These are phyloP conservation scores for Pisolithus tinctorius DNA, from an alignment of 768 basidiomycete genomes.

Conservation along the genomic window DNA sequence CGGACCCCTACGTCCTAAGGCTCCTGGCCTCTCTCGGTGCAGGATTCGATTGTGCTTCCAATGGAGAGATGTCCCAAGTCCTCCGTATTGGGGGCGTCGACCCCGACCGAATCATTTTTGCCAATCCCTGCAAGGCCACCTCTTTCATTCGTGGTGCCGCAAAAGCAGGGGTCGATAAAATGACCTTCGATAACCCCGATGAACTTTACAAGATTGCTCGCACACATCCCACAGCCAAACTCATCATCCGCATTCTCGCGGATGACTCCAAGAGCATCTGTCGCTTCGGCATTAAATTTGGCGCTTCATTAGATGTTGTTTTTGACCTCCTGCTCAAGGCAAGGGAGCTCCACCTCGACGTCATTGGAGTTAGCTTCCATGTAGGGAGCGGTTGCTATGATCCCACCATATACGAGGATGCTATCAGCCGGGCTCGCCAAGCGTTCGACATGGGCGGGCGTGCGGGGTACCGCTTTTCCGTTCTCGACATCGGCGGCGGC, in stretches of 20 bases:
- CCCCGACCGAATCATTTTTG: constrained; percentile 86
- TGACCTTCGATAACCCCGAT: constrained; percentile 99
- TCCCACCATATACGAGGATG: constrained; percentile 83
- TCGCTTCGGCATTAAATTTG: constrained; percentile 91
- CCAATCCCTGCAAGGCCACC: constrained; percentile 96
- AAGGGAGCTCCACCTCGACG: constrained; percentile 69
- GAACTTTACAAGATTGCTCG: constrained; percentile 91
- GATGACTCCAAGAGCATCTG: constrained; percentile 96
- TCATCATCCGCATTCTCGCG: constrained; percentile 93
- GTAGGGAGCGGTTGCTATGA: constrained; percentile 98
- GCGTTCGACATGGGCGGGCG: constrained; percentile 85
- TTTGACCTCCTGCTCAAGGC: constrained; percentile 77
- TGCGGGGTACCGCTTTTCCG: constrained; percentile 71
- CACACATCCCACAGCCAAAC: constrained; percentile 71
- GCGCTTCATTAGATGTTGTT: constrained; percentile 80
- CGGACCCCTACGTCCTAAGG: constrained; percentile 89
- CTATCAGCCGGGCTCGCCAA: constrained; percentile 70
- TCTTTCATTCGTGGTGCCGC: constrained; percentile 89
- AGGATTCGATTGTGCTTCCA: constrained; percentile 97
- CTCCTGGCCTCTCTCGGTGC: constrained; percentile 85
- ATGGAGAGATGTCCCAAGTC: constrained; percentile 83
- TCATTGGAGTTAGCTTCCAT: constrained; percentile 95
- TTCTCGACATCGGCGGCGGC: constrained; percentile 94
- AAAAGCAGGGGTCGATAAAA: constrained; percentile 73
- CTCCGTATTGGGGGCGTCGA: constrained; percentile 66